Percentiles rank a stretch among this genome's conserved stretches.
Evolutionary conservation across 2,329 filamentous ascomycete species (phyloP).

Genomic region (Drechslerella dactyloides): DNA sequence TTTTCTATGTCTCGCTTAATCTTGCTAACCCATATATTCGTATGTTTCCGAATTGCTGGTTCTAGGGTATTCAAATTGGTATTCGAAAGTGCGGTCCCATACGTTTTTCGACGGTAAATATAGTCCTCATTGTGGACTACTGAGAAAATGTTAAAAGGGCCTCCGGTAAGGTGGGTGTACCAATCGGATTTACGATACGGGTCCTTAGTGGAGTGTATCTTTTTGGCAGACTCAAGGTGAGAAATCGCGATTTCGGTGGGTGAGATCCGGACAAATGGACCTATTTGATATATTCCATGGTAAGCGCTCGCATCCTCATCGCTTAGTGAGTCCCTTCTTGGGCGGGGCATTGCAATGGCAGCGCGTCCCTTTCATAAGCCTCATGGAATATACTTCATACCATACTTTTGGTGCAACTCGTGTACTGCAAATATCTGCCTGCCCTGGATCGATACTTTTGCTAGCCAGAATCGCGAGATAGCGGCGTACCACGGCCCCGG

Average conservation of each 20-base stretch:
- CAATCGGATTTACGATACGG: constrained; percentile 5
- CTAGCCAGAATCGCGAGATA: constrained; percentile 15
- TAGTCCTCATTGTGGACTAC: not conserved
- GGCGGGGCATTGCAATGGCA: too few species aligned
- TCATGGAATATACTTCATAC: too few species aligned
- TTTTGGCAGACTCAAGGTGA: constrained; percentile 6
- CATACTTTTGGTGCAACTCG: constrained; percentile 17
- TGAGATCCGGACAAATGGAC: constrained; percentile 21
- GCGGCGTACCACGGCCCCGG: constrained; percentile 33
- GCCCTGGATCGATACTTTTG: not conserved
- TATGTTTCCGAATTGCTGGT: constrained; percentile 1
- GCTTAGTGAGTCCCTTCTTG: too few species aligned
- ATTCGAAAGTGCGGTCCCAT: constrained; percentile 8
- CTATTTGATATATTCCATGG: too few species aligned
- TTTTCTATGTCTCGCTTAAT: not conserved
- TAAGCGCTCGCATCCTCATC: not conserved
- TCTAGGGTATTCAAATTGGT: constrained; percentile 3
- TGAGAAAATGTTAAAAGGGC: not conserved
- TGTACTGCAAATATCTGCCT: constrained; percentile 19
- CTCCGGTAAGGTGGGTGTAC: constrained; percentile 5
- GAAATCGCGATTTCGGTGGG: constrained; percentile 18
- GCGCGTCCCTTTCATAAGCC: too few species aligned
- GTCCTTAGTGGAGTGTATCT: constrained; percentile 18
- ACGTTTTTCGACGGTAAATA: constrained; percentile 5
- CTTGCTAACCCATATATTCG: not conserved